phyloP scores from a whole-genome alignment of 140 eudicot genomes.

The Cichorium intybus region DNA sequence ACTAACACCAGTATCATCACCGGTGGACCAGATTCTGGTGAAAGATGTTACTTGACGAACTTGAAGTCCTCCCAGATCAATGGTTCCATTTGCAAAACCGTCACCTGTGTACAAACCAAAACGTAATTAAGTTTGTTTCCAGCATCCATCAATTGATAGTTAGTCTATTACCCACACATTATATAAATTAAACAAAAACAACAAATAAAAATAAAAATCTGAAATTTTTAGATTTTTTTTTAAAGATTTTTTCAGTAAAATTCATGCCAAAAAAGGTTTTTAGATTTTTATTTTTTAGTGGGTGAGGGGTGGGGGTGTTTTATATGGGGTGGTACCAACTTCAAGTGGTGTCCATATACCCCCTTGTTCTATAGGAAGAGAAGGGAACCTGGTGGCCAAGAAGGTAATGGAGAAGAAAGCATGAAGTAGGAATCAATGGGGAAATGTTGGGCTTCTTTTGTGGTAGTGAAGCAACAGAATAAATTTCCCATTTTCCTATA shows the following conservation, averaged over 20 bases:
- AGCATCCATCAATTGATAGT: not conserved
- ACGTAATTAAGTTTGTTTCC: not conserved
- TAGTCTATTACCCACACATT: no score
- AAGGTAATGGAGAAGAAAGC: constrained; percentile 51
- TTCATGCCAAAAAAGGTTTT: no score
- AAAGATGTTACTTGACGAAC: constrained; percentile 39
- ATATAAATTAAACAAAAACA: no score
- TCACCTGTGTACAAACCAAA: constrained; percentile 12
- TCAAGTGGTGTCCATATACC: no score
- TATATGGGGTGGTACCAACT: no score
- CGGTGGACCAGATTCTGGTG: constrained; percentile 20
- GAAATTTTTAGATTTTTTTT: no score
- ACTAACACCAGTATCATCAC: constrained; percentile 22
- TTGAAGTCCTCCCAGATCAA: constrained; percentile 48
- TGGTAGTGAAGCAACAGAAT: constrained; percentile 17
- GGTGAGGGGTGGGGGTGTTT: no score
- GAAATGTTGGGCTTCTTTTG: constrained; percentile 19
- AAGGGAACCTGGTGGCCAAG: constrained; percentile 53
- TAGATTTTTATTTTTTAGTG: no score
- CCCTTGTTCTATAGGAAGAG: no score
- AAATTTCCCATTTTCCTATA: constrained; percentile 32
- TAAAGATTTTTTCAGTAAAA: no score
- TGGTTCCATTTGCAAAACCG: constrained; percentile 43
- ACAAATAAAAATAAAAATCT: no score
- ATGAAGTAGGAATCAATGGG: constrained; percentile 53